Evolutionary conservation across 2,329 filamentous ascomycete species (phyloP).

Genomic region (Rugonectria rugulosa): DNA sequence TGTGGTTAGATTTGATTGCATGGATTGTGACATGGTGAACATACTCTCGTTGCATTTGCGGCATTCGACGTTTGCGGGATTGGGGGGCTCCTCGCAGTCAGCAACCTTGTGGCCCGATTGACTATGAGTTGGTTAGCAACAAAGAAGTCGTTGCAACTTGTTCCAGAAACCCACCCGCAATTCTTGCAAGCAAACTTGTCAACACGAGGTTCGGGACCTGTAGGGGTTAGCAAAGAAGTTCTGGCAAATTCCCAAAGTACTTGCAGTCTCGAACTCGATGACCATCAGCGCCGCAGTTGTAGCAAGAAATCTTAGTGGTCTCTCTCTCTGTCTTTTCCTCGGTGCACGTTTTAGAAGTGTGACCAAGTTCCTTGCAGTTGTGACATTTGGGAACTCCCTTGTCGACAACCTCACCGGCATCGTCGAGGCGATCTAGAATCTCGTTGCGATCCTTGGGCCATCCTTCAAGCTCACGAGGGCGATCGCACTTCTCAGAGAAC

Average conservation of each 20-base stretch:
- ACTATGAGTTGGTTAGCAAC: slow-evolving; percentile 37
- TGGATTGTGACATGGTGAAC: slow-evolving; percentile 30
- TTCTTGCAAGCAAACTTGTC: slow-evolving; percentile 74
- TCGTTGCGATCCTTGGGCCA: slow-evolving; percentile 68
- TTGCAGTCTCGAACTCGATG: slow-evolving; percentile 75
- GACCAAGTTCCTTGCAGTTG: slow-evolving; percentile 72
- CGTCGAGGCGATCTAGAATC: slow-evolving; percentile 68
- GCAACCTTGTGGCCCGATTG: slow-evolving; percentile 58
- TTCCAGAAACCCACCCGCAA: slow-evolving; percentile 57
- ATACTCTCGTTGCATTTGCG: slow-evolving; percentile 69
- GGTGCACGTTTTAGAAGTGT: slow-evolving; percentile 66
- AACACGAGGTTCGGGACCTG: slow-evolving; percentile 66
- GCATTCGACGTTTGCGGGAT: slow-evolving; percentile 69
- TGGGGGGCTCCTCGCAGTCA: slow-evolving; percentile 67
- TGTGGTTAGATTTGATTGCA: slow-evolving; percentile 13
- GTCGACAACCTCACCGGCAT: slow-evolving; percentile 71
- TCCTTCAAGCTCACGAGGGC: slow-evolving; percentile 63
- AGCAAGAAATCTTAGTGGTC: slow-evolving; percentile 62
- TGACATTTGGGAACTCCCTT: slow-evolving; percentile 65
- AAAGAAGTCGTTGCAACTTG: neutral
- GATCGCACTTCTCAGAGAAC: slow-evolving; percentile 63
- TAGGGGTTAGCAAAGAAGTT: slow-evolving; percentile 13
- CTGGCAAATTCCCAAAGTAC: too few relatives aligned
- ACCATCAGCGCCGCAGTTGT: slow-evolving; percentile 69
- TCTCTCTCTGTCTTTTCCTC: slow-evolving; percentile 62